phyloP scores from a whole-genome alignment of 139 green algal genomes.

The Limnomonas spitsbergensis region DNA sequence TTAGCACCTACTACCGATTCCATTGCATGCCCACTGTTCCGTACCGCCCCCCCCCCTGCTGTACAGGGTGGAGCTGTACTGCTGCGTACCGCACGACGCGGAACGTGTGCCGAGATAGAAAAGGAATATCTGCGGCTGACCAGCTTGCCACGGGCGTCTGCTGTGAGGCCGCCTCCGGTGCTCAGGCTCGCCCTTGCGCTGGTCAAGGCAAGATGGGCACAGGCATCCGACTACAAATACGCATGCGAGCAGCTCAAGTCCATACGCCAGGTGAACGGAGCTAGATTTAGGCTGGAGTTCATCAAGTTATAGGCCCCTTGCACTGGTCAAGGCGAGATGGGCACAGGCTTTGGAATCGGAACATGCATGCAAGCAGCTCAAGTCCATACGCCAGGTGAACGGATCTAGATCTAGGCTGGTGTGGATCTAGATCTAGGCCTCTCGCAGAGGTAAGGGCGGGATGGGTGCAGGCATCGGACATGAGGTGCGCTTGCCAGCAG shows the following conservation, averaged over 20 bases:
- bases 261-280: slow-evolving; percentile 71
- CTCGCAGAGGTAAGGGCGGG: slow-evolving; percentile 56
- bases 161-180: slow-evolving; percentile 70
- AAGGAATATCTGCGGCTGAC: slow-evolving; percentile 90
- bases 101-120: slow-evolving; percentile 70
- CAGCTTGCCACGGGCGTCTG: slow-evolving; percentile 54
- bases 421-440: slow-evolving; percentile 12
- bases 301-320: slow-evolving; percentile 33
- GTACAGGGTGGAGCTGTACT: too few species aligned
- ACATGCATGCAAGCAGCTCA: slow-evolving; percentile 71
- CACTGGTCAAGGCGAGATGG: slow-evolving; percentile 56
- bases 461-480: slow-evolving; percentile 42
- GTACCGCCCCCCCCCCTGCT: too few species aligned
- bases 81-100: slow-evolving; percentile 13
- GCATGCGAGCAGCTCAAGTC: slow-evolving; percentile 75
- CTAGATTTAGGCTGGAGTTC: slow-evolving; percentile 50
- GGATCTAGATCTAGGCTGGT: slow-evolving; percentile 57
- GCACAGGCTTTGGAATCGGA: slow-evolving; percentile 43
- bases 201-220: slow-evolving; percentile 51
- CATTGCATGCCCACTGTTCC: too few species aligned
- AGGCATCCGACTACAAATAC: slow-evolving; percentile 51
- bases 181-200: slow-evolving; percentile 59
- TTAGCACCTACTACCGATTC: too few species aligned
- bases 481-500: slow-evolving; percentile 65
- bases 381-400: slow-evolving; percentile 72